Evolutionary conservation across 176 grass and related monocot genomes (phyloP), one percentile per base, ranked within the genome.

Genomic region (Zoysia japonica): DNA sequence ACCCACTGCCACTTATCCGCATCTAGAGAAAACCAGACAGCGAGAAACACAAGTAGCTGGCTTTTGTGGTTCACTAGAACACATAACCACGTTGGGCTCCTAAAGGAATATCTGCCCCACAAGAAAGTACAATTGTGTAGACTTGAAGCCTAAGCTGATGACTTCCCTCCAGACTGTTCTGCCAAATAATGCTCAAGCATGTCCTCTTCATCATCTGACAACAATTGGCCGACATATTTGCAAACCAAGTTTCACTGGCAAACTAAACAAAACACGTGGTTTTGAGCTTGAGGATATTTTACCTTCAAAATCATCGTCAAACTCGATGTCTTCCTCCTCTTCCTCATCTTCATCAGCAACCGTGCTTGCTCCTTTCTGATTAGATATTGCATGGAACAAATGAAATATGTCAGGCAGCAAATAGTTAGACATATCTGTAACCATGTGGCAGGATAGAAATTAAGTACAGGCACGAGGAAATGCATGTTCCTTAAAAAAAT

Each of bases 131-230:
- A 46, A 39, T 68, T 69, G 43, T 68, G 55, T 53, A 45, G 60
- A 54, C 81, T 82, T 43, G 48, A 86, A 80, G 85, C 71, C 70
- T 89, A 90, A 35, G 89, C 87, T 65, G 71, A 70, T 72, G 74
- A 86, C 61, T 91, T 90, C 51, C 82, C 82, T 36, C 59, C 59
- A 0, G 96, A 88, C 66, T 86, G 87, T 68, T 93, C 88, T 35
- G 92, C 96, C 86, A 99, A 89, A 80, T 91, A 99, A 86, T 99
- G 96, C 82, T 99, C 96, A 65, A 99, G 96, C 92, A 96, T 99
- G 61, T 99, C 96, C 78, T 99, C 96, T 84, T 95, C 96, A 17
- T 94, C 95, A 84, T 99, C 96, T 99, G 79, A 85, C 0, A 61
- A 51, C 57, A 60, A 47, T 68, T 72, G 55, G 42, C 75, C 4